phyloP scores from a whole-genome alignment of 2,329 filamentous ascomycete species.

The Uncinocarpus reesii region DNA sequence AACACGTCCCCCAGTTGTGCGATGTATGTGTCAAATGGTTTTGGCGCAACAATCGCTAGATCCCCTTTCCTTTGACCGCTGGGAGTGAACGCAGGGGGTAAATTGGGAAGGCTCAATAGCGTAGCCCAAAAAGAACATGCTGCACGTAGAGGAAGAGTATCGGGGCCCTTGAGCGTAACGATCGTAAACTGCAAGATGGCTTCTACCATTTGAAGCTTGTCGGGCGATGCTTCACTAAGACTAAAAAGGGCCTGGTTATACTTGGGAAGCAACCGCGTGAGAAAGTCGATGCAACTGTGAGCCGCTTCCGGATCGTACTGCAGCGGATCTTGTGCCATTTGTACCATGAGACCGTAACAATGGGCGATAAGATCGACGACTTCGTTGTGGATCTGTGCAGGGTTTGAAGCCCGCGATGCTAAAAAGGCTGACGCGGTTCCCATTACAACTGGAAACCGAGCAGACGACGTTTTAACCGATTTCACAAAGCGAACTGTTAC shows the following conservation, averaged over 20 bases:
- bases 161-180: constrained; percentile 32
- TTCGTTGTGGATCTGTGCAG: constrained; percentile 27
- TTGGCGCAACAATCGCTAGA: constrained; percentile 13
- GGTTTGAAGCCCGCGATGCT: constrained; percentile 32
- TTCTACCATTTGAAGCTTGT: constrained; percentile 25
- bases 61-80: not conserved
- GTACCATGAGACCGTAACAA: constrained; percentile 31
- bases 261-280: constrained; percentile 34
- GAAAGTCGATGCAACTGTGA: constrained; percentile 38
- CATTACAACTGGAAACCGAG: constrained; percentile 30
- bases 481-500: constrained; percentile 35
- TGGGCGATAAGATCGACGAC: constrained; percentile 30
- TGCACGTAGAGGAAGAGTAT: constrained; percentile 40
- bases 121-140: constrained; percentile 37
- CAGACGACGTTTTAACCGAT: constrained; percentile 26
- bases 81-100: constrained; percentile 13
- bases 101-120: constrained; percentile 28
- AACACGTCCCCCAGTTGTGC: constrained; percentile 32
- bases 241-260: constrained; percentile 33
- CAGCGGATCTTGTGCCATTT: constrained; percentile 28
- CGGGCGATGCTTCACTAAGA: constrained; percentile 19
- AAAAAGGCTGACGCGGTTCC: constrained; percentile 38
- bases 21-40: constrained; percentile 27
- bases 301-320: constrained; percentile 35
- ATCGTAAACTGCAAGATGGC: constrained; percentile 35